These are phyloP conservation scores for Cichorium intybus DNA, from an alignment of 140 eudicot genomes.

Conservation along the genomic window DNA sequence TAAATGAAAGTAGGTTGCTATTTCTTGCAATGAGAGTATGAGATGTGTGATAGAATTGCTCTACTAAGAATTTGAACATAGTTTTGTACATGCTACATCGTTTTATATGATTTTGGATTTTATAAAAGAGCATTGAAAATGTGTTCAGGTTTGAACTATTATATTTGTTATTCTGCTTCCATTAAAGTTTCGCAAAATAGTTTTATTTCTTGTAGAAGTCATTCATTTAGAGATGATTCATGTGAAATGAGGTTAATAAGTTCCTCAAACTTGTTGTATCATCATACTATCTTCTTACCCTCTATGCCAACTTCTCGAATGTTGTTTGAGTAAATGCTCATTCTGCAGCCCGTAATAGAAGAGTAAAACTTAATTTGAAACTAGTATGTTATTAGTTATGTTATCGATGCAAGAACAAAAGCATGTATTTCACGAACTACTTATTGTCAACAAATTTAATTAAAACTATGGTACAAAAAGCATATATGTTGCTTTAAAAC, in stretches of 20 bases:
- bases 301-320: conserved; percentile 35
- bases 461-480: too few relatives aligned
- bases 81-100: conserved; percentile 10
- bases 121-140: neutral
- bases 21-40: too few relatives aligned
- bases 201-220: conserved; percentile 66
- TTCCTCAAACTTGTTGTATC: conserved; percentile 47
- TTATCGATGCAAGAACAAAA: too few relatives aligned
- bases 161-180: conserved; percentile 40
- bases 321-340: conserved; percentile 36
- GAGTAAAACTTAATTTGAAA: neutral
- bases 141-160: neutral
- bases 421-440: too few relatives aligned
- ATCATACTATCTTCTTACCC: conserved; percentile 26
- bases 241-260: conserved; percentile 52
- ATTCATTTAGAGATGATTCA: conserved; percentile 32
- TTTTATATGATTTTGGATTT: conserved; percentile 1
- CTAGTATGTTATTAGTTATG: too few relatives aligned
- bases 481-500: too few relatives aligned
- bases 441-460: too few relatives aligned
- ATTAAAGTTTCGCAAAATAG: conserved; percentile 45
- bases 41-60: neutral
- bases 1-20: too few relatives aligned
- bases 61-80: neutral
- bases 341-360: conserved; percentile 63